A percentile compares a stretch with the other conserved stretches of the same genome.
Evolutionary conservation across 768 basidiomycete species (phyloP).

Genomic region (Termitomyces titanicus): DNA sequence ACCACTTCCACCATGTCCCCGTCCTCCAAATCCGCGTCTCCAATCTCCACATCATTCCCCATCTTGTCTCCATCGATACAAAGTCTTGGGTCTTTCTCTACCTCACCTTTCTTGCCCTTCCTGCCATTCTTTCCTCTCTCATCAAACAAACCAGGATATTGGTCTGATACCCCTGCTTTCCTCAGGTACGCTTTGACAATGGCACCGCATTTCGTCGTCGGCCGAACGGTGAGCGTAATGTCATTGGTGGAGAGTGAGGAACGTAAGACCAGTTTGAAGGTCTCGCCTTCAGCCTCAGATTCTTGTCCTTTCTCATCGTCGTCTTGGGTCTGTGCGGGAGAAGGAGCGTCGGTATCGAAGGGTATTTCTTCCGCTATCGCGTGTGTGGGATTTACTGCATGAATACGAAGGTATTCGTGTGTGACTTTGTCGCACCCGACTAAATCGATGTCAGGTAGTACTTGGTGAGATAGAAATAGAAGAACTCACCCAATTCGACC

Average conservation of each 20-base stretch:
- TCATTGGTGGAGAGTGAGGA: slow-evolving; percentile 48
- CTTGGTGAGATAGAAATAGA: neutral
- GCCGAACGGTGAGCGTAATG: slow-evolving; percentile 65
- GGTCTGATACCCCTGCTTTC: slow-evolving; percentile 55
- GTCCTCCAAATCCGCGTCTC: slow-evolving; percentile 70
- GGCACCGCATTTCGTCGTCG: slow-evolving; percentile 71
- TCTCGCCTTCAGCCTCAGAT: slow-evolving; percentile 45
- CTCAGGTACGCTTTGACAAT: slow-evolving; percentile 76
- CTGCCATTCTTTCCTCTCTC: slow-evolving; percentile 26
- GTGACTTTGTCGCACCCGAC: slow-evolving; percentile 66
- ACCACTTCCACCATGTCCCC: slow-evolving; percentile 77
- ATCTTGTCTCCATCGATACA: slow-evolving; percentile 72
- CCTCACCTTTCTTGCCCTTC: slow-evolving; percentile 3
- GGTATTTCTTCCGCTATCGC: slow-evolving; percentile 3
- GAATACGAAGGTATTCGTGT: slow-evolving; percentile 54
- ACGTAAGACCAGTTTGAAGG: slow-evolving; percentile 64
- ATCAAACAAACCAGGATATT: slow-evolving; percentile 40
- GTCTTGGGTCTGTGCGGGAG: neutral
- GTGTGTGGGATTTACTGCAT: slow-evolving; percentile 15
- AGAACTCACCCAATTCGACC: slow-evolving; percentile 55
- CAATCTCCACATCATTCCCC: slow-evolving; percentile 55
- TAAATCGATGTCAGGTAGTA: slow-evolving; percentile 21
- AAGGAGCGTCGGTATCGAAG: slow-evolving; percentile 17
- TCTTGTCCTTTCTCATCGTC: slow-evolving; percentile 32
- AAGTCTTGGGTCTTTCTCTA: slow-evolving; percentile 42